Conservation (phyloP, 2,329 filamentous ascomycete species). For the Fusarium sacchari region DNA sequence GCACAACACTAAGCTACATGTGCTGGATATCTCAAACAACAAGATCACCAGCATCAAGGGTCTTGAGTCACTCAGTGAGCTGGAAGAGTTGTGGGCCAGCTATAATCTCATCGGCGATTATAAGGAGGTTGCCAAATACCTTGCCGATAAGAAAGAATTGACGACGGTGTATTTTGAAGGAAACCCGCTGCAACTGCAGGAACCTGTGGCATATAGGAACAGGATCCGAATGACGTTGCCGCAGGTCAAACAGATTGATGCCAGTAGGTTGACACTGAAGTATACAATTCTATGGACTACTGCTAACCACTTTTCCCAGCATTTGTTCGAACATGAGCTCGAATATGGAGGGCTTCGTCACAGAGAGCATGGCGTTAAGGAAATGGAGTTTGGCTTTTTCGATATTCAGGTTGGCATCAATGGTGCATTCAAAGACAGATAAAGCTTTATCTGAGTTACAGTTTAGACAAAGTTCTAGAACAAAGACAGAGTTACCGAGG, state of each 20-base stretch:
- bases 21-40: constrained; percentile 92
- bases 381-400: constrained; percentile 23
- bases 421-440: constrained; percentile 10
- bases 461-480: not conserved
- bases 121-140: constrained; percentile 79
- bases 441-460: constrained; percentile 3
- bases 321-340: constrained; percentile 45
- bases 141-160: constrained; percentile 81
- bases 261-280: constrained; percentile 73
- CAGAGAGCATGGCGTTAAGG: constrained; percentile 42
- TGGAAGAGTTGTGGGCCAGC: constrained; percentile 95
- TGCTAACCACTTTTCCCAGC: constrained; percentile 36
- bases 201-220: constrained; percentile 89
- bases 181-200: constrained; percentile 83
- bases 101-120: constrained; percentile 87
- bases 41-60: constrained; percentile 79
- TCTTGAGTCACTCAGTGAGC: constrained; percentile 71
- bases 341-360: constrained; percentile 7
- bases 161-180: constrained; percentile 97
- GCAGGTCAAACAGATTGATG: constrained; percentile 92
- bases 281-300: not conserved
- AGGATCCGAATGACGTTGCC: constrained; percentile 90
- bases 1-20: constrained; percentile 71
- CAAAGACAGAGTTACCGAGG: not conserved
- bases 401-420: constrained; percentile 17